These are phyloP conservation scores for Thuja plicata DNA, from an alignment of 83 land plant genomes.

Conservation along the genomic window DNA sequence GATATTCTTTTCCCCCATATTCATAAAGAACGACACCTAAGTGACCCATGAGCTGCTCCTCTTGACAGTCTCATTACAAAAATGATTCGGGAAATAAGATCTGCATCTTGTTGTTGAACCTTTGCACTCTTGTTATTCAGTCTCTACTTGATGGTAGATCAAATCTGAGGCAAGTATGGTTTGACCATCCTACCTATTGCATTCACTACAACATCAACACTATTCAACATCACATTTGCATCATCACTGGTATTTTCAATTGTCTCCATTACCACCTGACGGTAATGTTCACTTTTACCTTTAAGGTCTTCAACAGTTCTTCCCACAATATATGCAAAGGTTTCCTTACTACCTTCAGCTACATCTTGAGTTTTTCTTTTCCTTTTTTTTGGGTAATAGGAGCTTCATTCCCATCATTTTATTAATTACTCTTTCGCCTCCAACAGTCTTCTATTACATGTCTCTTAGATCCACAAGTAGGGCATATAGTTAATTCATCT, in stretches of 20 bases:
- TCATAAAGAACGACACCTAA: slow-evolving; percentile 94
- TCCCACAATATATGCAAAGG: slow-evolving; percentile 46
- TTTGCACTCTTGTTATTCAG: slow-evolving; percentile 86
- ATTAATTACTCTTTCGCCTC: too few relatives aligned
- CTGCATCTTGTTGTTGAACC: slow-evolving; percentile 98
- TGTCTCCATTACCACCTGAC: slow-evolving; percentile 59
- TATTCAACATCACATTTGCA: slow-evolving; percentile 96
- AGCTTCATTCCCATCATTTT: too few relatives aligned
- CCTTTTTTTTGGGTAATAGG: too few relatives aligned
- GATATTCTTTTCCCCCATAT: slow-evolving; percentile 94
- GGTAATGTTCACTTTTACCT: slow-evolving; percentile 53
- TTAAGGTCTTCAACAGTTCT: slow-evolving; percentile 48
- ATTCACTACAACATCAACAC: slow-evolving; percentile 53
- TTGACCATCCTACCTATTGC: slow-evolving; percentile 53
- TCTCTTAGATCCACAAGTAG: too few relatives aligned
- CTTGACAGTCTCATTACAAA: slow-evolving; percentile 97
- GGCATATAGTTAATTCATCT: too few relatives aligned
- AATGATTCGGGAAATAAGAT: slow-evolving; percentile 91
- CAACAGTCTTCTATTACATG: too few relatives aligned
- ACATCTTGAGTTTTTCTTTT: too few relatives aligned
- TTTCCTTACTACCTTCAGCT: too few relatives aligned
- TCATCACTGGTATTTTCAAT: slow-evolving; percentile 61
- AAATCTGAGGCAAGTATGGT: slow-evolving; percentile 54
- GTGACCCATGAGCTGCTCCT: slow-evolving; percentile 97
- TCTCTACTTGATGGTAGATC: slow-evolving; percentile 60